Evolutionary conservation across 2,329 filamentous ascomycete species (phyloP).

Genomic region (Dactylellina cionopaga): DNA sequence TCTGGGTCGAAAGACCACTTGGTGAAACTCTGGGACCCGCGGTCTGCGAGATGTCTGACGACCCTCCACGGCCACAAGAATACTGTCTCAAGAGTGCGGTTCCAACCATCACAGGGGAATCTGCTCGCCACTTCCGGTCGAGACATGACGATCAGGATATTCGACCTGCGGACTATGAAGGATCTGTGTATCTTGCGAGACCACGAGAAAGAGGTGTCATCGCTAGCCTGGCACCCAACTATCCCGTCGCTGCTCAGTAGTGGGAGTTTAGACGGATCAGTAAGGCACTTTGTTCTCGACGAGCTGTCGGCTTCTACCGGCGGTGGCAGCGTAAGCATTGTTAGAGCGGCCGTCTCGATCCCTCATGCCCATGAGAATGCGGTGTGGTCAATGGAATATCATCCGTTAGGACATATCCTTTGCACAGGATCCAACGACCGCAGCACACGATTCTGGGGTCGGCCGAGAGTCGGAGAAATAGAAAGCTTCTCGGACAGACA

Average conservation of each 20-base stretch:
- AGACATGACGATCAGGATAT: constrained; percentile 91
- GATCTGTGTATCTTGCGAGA: constrained; percentile 93
- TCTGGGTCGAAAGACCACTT: constrained; percentile 98
- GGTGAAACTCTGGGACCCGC: constrained; percentile 98
- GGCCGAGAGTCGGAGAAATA: constrained; percentile 86
- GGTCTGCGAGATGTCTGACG: constrained; percentile 86
- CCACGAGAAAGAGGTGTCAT: constrained; percentile 95
- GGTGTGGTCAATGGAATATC: constrained; percentile 98
- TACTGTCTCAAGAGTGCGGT: constrained; percentile 90
- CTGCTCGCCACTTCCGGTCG: constrained; percentile 91
- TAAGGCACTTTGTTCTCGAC: constrained; percentile 94
- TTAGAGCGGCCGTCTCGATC: constrained; percentile 87
- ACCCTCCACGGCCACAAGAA: constrained; percentile 98
- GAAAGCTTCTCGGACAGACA: constrained; percentile 88
- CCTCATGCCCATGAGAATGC: constrained; percentile 91
- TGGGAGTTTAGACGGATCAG: constrained; percentile 85
- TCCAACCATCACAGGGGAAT: constrained; percentile 84
- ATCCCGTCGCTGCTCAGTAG: constrained; percentile 90
- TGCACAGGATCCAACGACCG: constrained; percentile 96
- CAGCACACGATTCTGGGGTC: constrained; percentile 95
- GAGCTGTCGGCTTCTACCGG: constrained; percentile 83
- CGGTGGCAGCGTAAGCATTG: constrained; percentile 82
- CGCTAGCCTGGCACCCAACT: constrained; percentile 90
- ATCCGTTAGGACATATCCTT: constrained; percentile 92
- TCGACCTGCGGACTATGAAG: constrained; percentile 97